Percentiles rank a stretch among this genome's conserved stretches.
phyloP scores from a whole-genome alignment of 73 alveolate genomes.

The Uronychia binucleata region DNA sequence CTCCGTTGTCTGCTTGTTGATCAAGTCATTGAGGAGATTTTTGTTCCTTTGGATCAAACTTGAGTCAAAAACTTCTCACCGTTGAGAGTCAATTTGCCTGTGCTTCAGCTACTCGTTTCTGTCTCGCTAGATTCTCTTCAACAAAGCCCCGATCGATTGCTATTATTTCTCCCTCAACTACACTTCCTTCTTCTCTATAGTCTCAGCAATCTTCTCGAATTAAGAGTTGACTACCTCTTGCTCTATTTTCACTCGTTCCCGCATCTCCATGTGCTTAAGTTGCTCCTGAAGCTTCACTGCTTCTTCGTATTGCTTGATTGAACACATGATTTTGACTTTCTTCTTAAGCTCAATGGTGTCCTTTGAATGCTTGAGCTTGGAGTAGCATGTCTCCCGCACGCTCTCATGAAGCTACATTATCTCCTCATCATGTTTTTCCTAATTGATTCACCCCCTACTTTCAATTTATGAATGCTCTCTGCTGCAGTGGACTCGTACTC shows the following conservation, averaged over 20 bases:
- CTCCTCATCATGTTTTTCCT: conserved; percentile 57
- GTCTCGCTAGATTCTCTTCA: conserved; percentile 78
- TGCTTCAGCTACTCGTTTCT: conserved; percentile 76
- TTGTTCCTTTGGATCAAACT: conserved; percentile 80
- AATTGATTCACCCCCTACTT: not conserved
- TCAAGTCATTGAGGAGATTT: conserved; percentile 71
- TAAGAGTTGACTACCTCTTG: not conserved
- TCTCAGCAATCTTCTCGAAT: not conserved
- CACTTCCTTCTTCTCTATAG: conserved; percentile 31
- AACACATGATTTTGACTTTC: conserved; percentile 40
- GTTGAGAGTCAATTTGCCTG: conserved; percentile 76
- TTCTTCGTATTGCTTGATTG: conserved; percentile 50
- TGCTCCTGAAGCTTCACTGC: conserved; percentile 37
- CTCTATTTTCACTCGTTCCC: not conserved
- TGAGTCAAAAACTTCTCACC: not conserved
- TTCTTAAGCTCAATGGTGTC: conserved; percentile 64
- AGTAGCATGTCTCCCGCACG: conserved; percentile 35
- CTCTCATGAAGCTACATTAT: conserved; percentile 54
- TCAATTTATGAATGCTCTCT: conserved; percentile 63
- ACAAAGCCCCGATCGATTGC: conserved; percentile 74
- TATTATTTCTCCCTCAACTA: conserved; percentile 59
- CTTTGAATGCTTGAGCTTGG: conserved; percentile 60
- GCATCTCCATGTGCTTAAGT: not conserved
- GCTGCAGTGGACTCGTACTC: conserved; percentile 77
- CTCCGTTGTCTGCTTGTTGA: conserved; percentile 78